Base-by-base conservation (phyloP, 2,329 filamentous ascomycete species). In the Paracoccidioides lutzii region DNA sequence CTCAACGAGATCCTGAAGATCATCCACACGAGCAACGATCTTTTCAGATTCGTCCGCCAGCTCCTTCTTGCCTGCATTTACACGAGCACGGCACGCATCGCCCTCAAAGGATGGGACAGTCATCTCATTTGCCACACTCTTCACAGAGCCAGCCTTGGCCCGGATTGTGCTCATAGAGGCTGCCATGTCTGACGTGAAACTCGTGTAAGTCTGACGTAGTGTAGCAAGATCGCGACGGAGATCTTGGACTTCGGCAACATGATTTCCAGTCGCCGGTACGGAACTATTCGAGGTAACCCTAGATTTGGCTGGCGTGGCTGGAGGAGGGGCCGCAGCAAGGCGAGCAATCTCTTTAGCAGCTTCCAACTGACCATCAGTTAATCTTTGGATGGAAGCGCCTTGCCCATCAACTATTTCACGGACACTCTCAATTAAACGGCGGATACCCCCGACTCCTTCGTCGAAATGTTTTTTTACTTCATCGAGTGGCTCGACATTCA, bases 391-490 rank as follows among this genome's bases (percentile, higher is more conserved):
- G 5, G 88, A 83, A 3, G 81, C 80, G 51, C 88, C 83, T 65
- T 97, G 93, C 48, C 90, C 87, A 56, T 90, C 85, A 8, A 98
- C 79, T 45, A 87, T 85, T 54, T 87, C 85, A 69, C 87, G 88
- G 57, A 98, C 83, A 56, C 88, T 84, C 63, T 94, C 87, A n/a
- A 98, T 83, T 35, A 95, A 80, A 56, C 83, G 81, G 61, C 85
- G 88, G 52, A 98, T 76, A 5, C 85, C 83, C 8, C 85, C 84
- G 52, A 98, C 78, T 44, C 90, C 89, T 61, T 98, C 91, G 60
- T 98, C 93, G 61, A 98, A 90, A 66, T 97, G 93, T 51, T 84
- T 84, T 73, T 97, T 97, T 41, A 98, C 90, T 71, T 98, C 93
- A 67, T 98, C 93, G 4, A 98, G 78, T 14, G 85, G 81, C 66